These are phyloP conservation scores for Salvia rosmarinus DNA, from an alignment of 257 asterid species.

Conservation along the genomic window DNA sequence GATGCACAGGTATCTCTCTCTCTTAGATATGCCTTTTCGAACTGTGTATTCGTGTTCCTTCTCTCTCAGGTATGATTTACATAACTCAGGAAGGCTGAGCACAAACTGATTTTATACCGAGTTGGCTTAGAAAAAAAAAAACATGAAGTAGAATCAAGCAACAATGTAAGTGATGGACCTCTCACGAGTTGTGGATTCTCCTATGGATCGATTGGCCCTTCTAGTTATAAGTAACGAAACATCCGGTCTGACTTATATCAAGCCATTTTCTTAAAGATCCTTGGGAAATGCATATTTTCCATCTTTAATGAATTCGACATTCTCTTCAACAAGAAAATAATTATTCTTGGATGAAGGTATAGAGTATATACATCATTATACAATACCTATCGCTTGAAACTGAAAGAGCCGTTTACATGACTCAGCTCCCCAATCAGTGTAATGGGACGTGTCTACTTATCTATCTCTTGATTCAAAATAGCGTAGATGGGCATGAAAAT, in stretches of 20 bases:
- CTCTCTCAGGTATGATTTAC: conserved; percentile 29
- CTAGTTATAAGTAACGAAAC: conserved; percentile 9
- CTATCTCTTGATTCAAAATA: conserved; percentile 5
- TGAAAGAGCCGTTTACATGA: conserved; percentile 16
- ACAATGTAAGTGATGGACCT: neutral
- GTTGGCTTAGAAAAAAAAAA: no score
- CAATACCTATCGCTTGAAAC: conserved; percentile 36
- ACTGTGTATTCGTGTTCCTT: conserved; percentile 20
- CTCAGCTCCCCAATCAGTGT: conserved; percentile 2
- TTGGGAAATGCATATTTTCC: conserved; percentile 17
- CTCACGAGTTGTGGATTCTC: neutral
- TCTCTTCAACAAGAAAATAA: conserved; percentile 28
- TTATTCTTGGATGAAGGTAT: conserved; percentile 31
- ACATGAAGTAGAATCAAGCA: neutral
- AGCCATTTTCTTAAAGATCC: neutral
- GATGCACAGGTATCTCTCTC: no score
- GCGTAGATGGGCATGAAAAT: conserved; percentile 3
- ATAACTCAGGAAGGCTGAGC: neutral
- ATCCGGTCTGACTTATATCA: neutral
- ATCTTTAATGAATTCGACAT: conserved; percentile 23
- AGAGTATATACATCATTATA: conserved; percentile 32
- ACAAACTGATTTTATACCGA: no score
- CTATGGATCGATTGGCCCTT: neutral
- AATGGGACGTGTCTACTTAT: neutral
- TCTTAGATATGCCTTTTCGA: neutral